Conservation (phyloP, 169 alveolate species). For the Cyclospora cayetanensis region DNA sequence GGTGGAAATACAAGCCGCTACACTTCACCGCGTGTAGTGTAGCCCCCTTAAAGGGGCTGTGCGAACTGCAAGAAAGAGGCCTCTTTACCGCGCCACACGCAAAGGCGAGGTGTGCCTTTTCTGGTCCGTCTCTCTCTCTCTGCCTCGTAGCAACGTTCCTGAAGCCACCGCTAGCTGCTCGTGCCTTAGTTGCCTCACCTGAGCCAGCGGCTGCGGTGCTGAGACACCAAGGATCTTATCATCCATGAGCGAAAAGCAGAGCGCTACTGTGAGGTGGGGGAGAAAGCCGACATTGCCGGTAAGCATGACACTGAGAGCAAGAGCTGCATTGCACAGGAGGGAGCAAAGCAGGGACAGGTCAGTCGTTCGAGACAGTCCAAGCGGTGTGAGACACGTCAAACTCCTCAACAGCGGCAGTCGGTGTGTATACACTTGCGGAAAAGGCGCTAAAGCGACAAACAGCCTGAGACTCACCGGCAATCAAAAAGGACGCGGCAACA, state of each 20-base stretch:
- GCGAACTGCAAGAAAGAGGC: no score
- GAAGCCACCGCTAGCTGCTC: no score
- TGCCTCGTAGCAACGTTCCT: no score
- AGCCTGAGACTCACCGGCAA: not conserved
- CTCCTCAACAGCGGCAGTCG: not conserved
- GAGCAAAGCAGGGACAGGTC: not conserved
- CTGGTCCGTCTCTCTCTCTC: no score
- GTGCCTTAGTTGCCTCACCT: no score
- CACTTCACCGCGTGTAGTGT: no score
- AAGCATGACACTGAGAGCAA: not conserved
- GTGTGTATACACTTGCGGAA: not conserved
- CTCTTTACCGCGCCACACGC: no score
- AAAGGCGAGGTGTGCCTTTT: no score
- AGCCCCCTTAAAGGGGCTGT: no score
- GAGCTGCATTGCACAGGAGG: not conserved
- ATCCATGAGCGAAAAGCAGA: not conserved
- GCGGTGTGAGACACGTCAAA: no score
- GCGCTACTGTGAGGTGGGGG: slow-evolving; percentile 31
- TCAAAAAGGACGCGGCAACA: not conserved
- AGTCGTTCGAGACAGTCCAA: not conserved
- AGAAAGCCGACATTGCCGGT: slow-evolving; percentile 62
- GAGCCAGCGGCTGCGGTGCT: not conserved
- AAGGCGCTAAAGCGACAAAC: not conserved
- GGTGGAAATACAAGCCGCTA: no score
- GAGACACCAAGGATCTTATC: not conserved